Base-by-base conservation (phyloP, 441 rosid genomes). In the Capsella rubella region DNA sequence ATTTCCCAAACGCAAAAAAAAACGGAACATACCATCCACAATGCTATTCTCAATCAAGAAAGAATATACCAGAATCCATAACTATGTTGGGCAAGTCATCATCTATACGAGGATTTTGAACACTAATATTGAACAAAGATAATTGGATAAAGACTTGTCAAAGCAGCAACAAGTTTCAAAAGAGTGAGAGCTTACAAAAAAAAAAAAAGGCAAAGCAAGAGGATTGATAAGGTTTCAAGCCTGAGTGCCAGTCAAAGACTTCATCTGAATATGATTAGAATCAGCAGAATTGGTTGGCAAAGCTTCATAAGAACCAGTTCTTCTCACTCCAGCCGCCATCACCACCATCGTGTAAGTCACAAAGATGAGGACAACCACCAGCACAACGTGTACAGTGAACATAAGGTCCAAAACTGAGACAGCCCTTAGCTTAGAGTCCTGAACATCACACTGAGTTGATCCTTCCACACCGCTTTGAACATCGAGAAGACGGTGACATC, bases 241-340 rank as follows among this genome's bases (percentile, higher is more conserved):
- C 85, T 94, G 99, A 15, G 90, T 93, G 16, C 99, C 98, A 0
- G 89, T 43, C 83, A 96, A 80, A 4, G 97, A 88, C 82, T 96
- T 96, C 98, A 96, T 91, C 87, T 96, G 99, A 84, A 93, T 86
- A 60, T 83, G 92, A 79, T 80, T 86, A 51, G 85, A 72, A 82
- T 88, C 90, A 10, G 73, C 76, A 28, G 80, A 67, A 66, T 69
- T 79, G 3, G 77, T 72, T 0, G 97, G 94, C 85, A 95, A 85
- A 4, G 96, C 84, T 71, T 95, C 99, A n/a, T 95, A 95, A 2
- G 97, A 85, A 0, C 87, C 98, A 39, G 79, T 78, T 79, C 87
- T 89, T 80, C 89, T 69, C 6, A 79, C 59, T 10, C 90, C 90
- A 10, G 80, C 77, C 5, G 51, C 76, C 82, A 82, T 89, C 0